Conservation (phyloP, 305 asterid species). For the Solanum hybrid region DNA sequence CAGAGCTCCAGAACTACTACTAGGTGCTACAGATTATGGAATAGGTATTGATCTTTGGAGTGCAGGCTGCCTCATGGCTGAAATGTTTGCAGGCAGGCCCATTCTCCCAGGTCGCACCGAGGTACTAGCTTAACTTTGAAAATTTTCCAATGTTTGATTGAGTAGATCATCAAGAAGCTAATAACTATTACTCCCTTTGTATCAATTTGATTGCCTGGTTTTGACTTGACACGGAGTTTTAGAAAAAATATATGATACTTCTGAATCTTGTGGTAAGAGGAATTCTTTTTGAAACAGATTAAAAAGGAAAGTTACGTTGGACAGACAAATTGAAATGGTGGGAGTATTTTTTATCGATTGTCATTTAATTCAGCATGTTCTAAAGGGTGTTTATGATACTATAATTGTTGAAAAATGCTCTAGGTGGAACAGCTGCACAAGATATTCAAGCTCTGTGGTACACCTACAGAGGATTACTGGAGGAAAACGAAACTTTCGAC, state of each 20-base stretch:
- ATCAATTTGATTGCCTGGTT: not conserved
- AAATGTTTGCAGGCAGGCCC: no score
- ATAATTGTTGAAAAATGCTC: not conserved
- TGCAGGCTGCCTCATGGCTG: no score
- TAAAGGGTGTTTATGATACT: not conserved
- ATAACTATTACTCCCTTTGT: not conserved
- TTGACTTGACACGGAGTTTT: not conserved
- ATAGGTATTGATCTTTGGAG: no score
- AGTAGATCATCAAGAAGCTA: not conserved
- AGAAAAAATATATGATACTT: not conserved
- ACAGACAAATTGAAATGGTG: not conserved
- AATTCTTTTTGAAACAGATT: not conserved
- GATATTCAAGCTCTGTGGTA: conserved; percentile 80
- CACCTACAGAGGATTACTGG: conserved; percentile 64
- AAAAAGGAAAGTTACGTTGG: not conserved
- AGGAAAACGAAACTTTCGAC: conserved; percentile 40
- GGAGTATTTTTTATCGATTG: not conserved
- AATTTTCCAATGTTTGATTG: not conserved
- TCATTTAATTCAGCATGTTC: not conserved
- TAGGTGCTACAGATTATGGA: no score
- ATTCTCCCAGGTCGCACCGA: no score
- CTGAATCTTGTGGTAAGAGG: not conserved
- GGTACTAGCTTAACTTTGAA: no score
- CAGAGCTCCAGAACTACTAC: no score
- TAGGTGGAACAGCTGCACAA: conserved; percentile 76